Percentiles rank a stretch among this genome's conserved stretches.
Evolutionary conservation across 108 stramenopile genomes (phyloP).

Genomic region (Cyclotella distinguenda): DNA sequence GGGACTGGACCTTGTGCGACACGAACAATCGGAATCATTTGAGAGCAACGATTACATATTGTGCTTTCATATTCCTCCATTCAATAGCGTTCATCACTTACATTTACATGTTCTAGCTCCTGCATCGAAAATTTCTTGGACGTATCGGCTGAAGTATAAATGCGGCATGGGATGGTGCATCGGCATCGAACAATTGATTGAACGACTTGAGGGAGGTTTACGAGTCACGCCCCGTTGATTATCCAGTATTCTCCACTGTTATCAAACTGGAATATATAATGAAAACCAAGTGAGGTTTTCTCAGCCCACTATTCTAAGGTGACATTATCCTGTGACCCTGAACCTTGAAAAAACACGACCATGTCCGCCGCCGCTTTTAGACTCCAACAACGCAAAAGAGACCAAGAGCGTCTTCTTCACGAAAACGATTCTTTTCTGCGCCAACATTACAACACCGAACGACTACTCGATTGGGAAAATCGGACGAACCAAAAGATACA

Average conservation of each 20-base stretch:
- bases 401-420: constrained; percentile 34
- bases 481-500: constrained; percentile 25
- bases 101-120: constrained; percentile 83
- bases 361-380: constrained; percentile 21
- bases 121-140: constrained; percentile 47
- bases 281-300: too few species aligned
- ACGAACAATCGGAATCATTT: constrained; percentile 45
- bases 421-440: constrained; percentile 38
- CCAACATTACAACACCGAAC: constrained; percentile 28
- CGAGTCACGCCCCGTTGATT: constrained; percentile 16
- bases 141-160: constrained; percentile 54
- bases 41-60: constrained; percentile 53
- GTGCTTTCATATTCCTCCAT: constrained; percentile 75
- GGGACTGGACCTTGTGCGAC: constrained; percentile 45
- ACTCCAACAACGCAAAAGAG: constrained; percentile 27
- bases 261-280: too few species aligned
- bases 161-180: constrained; percentile 54
- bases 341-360: too few species aligned
- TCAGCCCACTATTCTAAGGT: too few species aligned
- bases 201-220: constrained; percentile 33
- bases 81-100: constrained; percentile 68
- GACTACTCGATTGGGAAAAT: constrained; percentile 29
- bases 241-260: too few species aligned
- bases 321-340: too few species aligned
- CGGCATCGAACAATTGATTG: constrained; percentile 35